Evolutionary conservation across 2,329 filamentous ascomycete species (phyloP), one percentile per base, ranked within the genome.

Genomic region (Penicillium frequentans): DNA sequence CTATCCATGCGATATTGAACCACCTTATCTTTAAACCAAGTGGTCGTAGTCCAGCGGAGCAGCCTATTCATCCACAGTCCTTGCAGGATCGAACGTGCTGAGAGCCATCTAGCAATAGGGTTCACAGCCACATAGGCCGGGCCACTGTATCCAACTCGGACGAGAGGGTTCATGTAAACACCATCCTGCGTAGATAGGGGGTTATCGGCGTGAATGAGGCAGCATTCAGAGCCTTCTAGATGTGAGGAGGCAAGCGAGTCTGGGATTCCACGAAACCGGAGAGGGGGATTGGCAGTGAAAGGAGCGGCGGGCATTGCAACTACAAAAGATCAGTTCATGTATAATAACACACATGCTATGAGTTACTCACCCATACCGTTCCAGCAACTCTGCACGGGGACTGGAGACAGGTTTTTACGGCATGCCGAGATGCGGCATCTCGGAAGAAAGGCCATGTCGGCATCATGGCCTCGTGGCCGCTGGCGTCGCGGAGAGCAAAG

Each of bases 161-260:
- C 75, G n/a, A 67, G 59, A 3, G 75, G 75, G 47, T 77, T 77
- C 21, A 77, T 46, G 53, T 70, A 77, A 5, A 77, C 66, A 5
- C 74, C 73, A 31, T 68, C 66, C 3, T 62, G 43, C 2, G 42
- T 27, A 0, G 70, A 70, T 1, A 74, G 61, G 1, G 68, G 68
- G 55, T 75, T 75, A 53, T 77, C 75, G 3, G 68, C 70, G 39
- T 77, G 73, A 19, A 77, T 74, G 52, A 93, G 82, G 72, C 90
- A 93, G 76, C 89, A 92, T 73, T 93, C 90, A 14, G 86, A 89
- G n/a, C 81, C 90, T 72, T 93, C 90, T 26, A 92, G 78, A 46
- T 76, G 73, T 29, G 65, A 67, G 3, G 64, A 57, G 0, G 81
- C 81, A 1, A 93, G 82, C 4, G 80, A 81, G 66, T 90, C 87